Percentiles rank a stretch among this genome's conserved stretches.
Conservation (phyloP, 108 stramenopile genomes). For the Mayamaea pseudoterrestris region DNA sequence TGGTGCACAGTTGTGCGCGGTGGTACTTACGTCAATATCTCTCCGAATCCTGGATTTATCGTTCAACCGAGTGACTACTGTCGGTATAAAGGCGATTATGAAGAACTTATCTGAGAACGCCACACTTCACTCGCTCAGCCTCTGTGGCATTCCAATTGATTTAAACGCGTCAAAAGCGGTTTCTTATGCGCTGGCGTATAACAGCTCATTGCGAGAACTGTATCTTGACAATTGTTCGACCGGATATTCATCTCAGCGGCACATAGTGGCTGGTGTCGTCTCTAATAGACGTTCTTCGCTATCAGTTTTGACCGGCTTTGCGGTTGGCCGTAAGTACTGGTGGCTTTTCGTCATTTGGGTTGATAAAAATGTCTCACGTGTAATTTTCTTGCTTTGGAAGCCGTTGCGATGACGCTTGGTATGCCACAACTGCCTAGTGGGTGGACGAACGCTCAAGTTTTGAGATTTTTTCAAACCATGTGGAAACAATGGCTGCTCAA, state of each 20-base stretch:
- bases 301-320: conserved; percentile 56
- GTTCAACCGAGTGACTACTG: conserved; percentile 66
- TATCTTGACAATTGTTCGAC: conserved; percentile 62
- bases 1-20: conserved; percentile 72
- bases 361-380: conserved; percentile 1
- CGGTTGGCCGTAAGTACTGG: conserved; percentile 52
- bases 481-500: conserved; percentile 45
- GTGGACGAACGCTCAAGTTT: conserved; percentile 70
- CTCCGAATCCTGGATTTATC: conserved; percentile 60
- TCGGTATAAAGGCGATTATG: conserved; percentile 75
- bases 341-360: not conserved
- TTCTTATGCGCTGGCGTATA: conserved; percentile 72
- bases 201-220: conserved; percentile 43
- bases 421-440: conserved; percentile 56
- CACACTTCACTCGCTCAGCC: conserved; percentile 28
- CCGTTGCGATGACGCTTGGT: conserved; percentile 62
- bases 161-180: conserved; percentile 73
- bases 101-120: conserved; percentile 67
- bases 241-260: conserved; percentile 72
- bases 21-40: conserved; percentile 57
- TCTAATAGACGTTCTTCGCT: conserved; percentile 54
- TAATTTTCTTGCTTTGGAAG: conserved; percentile 15
- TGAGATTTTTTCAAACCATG: conserved; percentile 71
- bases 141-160: conserved; percentile 66
- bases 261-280: conserved; percentile 75